Conservation (phyloP, 2,329 filamentous ascomycete species). For the Mollisiaceae sp. region DNA sequence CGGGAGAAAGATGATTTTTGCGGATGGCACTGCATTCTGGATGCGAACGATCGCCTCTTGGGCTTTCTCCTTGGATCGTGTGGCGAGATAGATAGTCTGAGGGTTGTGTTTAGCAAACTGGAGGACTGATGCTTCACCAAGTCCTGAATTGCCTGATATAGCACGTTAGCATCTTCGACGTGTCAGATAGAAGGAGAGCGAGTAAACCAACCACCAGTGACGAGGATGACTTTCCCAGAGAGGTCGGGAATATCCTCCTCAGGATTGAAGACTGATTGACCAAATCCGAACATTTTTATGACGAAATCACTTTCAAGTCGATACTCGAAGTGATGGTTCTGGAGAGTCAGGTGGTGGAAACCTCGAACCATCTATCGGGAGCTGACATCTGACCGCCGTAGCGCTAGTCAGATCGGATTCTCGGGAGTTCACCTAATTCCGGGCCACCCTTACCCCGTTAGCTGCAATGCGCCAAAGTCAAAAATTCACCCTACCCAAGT, state of each 20-base stretch:
- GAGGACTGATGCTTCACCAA: slow-evolving; percentile 50
- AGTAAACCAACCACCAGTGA: slow-evolving; percentile 24
- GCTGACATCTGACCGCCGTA: no score
- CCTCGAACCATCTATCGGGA: no score
- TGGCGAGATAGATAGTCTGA: slow-evolving; percentile 45
- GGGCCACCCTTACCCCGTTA: no score
- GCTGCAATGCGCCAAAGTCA: no score
- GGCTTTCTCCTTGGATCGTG: slow-evolving; percentile 46
- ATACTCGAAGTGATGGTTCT: neutral
- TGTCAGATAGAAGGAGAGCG: neutral
- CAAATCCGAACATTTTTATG: slow-evolving; percentile 1
- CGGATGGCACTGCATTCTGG: slow-evolving; percentile 28
- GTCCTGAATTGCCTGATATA: slow-evolving; percentile 45
- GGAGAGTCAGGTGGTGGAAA: no score
- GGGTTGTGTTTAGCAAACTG: slow-evolving; percentile 49
- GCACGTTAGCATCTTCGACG: neutral
- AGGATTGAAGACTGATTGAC: slow-evolving; percentile 13
- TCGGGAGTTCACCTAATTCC: no score
- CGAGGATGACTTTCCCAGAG: slow-evolving; percentile 28
- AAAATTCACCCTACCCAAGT: no score
- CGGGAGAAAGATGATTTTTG: slow-evolving; percentile 21
- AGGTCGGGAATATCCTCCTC: slow-evolving; percentile 24
- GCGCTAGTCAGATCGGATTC: no score
- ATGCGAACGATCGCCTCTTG: slow-evolving; percentile 30
- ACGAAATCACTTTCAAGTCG: neutral